phyloP scores from a whole-genome alignment of 83 land plant species.

The Diphasiastrum complanatum region DNA sequence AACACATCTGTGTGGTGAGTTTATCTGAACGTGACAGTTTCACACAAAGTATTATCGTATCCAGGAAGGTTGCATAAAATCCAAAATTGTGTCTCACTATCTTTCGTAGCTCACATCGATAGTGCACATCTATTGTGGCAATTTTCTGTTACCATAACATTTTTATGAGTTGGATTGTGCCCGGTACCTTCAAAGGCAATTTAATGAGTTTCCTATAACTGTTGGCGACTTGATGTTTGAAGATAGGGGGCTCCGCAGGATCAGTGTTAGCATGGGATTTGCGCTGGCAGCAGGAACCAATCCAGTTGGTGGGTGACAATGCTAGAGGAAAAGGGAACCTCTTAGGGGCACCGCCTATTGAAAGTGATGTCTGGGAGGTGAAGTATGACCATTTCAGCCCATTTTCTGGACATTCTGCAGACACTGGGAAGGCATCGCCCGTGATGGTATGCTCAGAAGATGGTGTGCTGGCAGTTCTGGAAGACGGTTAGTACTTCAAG shows the following conservation, averaged over 20 bases:
- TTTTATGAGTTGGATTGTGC: neutral
- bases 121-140: too few species aligned
- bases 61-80: neutral
- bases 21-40: neutral
- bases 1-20: conserved; percentile 86
- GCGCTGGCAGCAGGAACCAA: conserved; percentile 62
- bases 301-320: conserved; percentile 42
- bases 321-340: conserved; percentile 6
- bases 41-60: neutral
- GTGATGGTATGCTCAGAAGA: conserved; percentile 94
- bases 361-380: conserved; percentile 94
- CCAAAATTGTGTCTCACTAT: neutral
- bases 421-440: conserved; percentile 60
- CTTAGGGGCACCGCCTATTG: conserved; percentile 23
- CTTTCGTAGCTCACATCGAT: too few species aligned
- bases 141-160: too few species aligned
- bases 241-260: conserved; percentile 94
- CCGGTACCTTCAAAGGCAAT: neutral
- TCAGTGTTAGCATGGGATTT: conserved; percentile 90
- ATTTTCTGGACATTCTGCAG: conserved; percentile 27
- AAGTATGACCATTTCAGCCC: conserved; percentile 59
- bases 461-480: conserved; percentile 79
- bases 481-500: conserved; percentile 47
- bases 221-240: conserved; percentile 10
- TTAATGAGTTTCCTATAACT: neutral